Evolutionary conservation across 495 filamentous ascomycete species (phyloP).

Genomic region (Penicillium herquei): DNA sequence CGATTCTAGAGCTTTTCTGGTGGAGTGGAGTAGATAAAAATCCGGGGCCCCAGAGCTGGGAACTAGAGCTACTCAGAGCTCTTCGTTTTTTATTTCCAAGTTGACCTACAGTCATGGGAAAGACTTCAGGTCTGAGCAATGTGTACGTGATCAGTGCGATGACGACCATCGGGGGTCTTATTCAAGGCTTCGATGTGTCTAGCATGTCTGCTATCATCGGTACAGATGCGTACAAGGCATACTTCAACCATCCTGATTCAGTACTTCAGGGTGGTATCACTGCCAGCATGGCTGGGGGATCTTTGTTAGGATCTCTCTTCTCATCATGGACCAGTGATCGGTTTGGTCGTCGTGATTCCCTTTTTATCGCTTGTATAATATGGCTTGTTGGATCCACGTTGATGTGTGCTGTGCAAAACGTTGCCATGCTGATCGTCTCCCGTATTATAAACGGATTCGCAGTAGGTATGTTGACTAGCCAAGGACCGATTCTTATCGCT

Average conservation of each 20-base stretch:
- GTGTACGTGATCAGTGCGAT: slow-evolving; percentile 20
- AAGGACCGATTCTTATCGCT: slow-evolving; percentile 23
- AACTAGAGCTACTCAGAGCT: background rate
- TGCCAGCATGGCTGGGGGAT: slow-evolving; percentile 21
- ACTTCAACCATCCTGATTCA: slow-evolving; percentile 17
- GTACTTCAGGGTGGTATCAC: slow-evolving; percentile 21
- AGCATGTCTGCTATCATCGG: slow-evolving; percentile 25
- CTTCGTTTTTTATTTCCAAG: background rate
- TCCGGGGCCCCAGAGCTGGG: slow-evolving; percentile 18
- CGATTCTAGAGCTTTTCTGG: background rate
- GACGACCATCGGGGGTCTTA: slow-evolving; percentile 19
- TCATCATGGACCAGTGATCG: slow-evolving; percentile 21
- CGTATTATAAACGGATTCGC: slow-evolving; percentile 18
- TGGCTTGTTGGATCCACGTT: slow-evolving; percentile 21
- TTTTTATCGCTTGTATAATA: slow-evolving; percentile 19
- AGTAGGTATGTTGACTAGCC: slow-evolving; percentile 21
- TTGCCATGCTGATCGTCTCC: slow-evolving; percentile 17
- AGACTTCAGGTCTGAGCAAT: slow-evolving; percentile 14
- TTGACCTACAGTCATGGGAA: slow-evolving; percentile 12
- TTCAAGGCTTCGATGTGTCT: slow-evolving; percentile 24
- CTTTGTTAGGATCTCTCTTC: slow-evolving; percentile 15
- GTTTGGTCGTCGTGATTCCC: slow-evolving; percentile 20
- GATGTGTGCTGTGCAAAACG: slow-evolving; percentile 23
- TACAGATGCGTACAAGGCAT: slow-evolving; percentile 19
- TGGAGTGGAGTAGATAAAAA: slow-evolving; percentile 20